These are phyloP conservation scores for Metschnikowia aberdeeniae DNA, from an alignment of 805 yeast species.

Conservation along the genomic window DNA sequence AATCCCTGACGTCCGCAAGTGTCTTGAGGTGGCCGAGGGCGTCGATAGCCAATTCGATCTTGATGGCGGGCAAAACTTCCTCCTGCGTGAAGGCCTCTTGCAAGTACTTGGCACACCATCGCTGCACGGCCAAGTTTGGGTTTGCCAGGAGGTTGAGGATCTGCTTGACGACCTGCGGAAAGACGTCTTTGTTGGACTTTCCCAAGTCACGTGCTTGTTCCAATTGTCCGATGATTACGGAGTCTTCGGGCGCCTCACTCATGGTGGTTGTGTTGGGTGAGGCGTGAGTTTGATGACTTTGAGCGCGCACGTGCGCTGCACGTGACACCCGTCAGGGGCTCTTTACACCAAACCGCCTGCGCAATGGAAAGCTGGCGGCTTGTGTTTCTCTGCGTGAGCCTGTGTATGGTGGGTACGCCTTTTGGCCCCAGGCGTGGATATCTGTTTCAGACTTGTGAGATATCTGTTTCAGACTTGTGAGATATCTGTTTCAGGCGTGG, in stretches of 20 bases:
- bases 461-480: no score
- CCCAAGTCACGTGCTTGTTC: slow-evolving; percentile 38
- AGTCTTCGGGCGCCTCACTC: slow-evolving; percentile 9
- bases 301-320: slow-evolving; percentile 3
- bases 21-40: slow-evolving; percentile 30
- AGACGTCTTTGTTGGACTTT: slow-evolving; percentile 25
- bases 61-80: slow-evolving; percentile 26
- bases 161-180: slow-evolving; percentile 42
- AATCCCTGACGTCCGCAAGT: slow-evolving; percentile 27
- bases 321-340: not conserved
- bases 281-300: slow-evolving; percentile 1
- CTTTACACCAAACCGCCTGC: not conserved
- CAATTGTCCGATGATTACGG: slow-evolving; percentile 26
- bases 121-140: slow-evolving; percentile 31
- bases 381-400: no score
- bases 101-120: slow-evolving; percentile 41
- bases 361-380: not conserved
- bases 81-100: slow-evolving; percentile 32
- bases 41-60: slow-evolving; percentile 40
- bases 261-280: not conserved
- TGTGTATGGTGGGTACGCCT: no score
- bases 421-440: no score
- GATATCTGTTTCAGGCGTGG: no score
- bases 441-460: no score
- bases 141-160: slow-evolving; percentile 35